phyloP scores from a whole-genome alignment of 495 filamentous ascomycete species.

The Daldinia concentrica region DNA sequence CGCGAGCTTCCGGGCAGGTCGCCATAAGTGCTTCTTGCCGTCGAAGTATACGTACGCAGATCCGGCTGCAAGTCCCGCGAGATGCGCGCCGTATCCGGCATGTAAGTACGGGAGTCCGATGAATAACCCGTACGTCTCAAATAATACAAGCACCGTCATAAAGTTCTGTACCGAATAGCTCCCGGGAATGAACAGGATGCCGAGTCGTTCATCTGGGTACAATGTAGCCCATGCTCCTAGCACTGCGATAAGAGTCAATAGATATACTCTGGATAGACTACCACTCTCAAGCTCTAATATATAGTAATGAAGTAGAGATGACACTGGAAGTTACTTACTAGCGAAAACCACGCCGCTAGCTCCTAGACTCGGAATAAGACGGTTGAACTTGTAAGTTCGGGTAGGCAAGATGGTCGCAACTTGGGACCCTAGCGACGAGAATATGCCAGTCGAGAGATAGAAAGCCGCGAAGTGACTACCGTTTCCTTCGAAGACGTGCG shows the following conservation, averaged over 20 bases:
- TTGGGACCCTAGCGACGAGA: slow-evolving; percentile 42
- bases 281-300: background rate
- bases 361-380: slow-evolving; percentile 13
- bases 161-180: slow-evolving; percentile 11
- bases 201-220: slow-evolving; percentile 27
- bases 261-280: no score
- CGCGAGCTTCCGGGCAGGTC: slow-evolving; percentile 28
- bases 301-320: background rate
- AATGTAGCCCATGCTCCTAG: slow-evolving; percentile 35
- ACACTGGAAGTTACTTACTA: slow-evolving; percentile 6
- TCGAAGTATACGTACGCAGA: slow-evolving; percentile 37
- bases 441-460: slow-evolving; percentile 43
- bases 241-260: slow-evolving; percentile 20
- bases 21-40: slow-evolving; percentile 38
- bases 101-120: slow-evolving; percentile 26
- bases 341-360: slow-evolving; percentile 42
- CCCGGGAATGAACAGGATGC: slow-evolving; percentile 37
- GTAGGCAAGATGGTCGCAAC: slow-evolving; percentile 24
- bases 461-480: slow-evolving; percentile 45
- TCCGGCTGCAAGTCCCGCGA: slow-evolving; percentile 39
- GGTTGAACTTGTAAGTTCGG: slow-evolving; percentile 12
- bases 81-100: slow-evolving; percentile 37
- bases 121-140: slow-evolving; percentile 42
- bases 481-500: slow-evolving; percentile 34
- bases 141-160: slow-evolving; percentile 16